A percentile compares a stretch with the other conserved stretches of the same genome.
These are phyloP conservation scores for Obelidium mucronatum DNA, from an alignment of 192 early-diverging fungal species.

Conservation along the genomic window DNA sequence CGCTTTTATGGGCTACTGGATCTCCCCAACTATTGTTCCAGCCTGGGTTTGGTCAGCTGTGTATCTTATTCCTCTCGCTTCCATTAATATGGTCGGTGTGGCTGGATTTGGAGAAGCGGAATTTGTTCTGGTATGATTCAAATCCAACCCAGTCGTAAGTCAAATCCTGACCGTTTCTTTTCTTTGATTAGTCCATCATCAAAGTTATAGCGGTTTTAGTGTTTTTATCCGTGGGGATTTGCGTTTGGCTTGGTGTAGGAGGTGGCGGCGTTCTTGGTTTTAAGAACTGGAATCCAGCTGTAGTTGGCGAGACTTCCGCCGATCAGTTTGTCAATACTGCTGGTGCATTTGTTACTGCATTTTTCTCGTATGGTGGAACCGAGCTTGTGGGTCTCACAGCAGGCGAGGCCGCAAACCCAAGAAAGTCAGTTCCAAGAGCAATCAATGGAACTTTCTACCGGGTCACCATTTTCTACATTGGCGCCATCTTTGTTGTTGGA, in stretches of 20 bases:
- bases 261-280: constrained; percentile 42
- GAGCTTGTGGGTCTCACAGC: constrained; percentile 87
- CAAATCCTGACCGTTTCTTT: constrained; percentile 71
- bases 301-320: constrained; percentile 8
- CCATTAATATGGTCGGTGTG: constrained; percentile 45
- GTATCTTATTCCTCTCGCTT: constrained; percentile 62
- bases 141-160: constrained; percentile 57
- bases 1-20: constrained; percentile 77
- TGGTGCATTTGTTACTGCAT: constrained; percentile 76
- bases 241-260: constrained; percentile 67
- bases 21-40: constrained; percentile 41
- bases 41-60: constrained; percentile 56
- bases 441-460: constrained; percentile 78
- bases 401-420: constrained; percentile 87
- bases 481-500: constrained; percentile 74
- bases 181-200: constrained; percentile 69
- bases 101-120: constrained; percentile 35
- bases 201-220: constrained; percentile 84
- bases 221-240: constrained; percentile 81
- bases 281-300: constrained; percentile 26
- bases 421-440: constrained; percentile 48
- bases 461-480: constrained; percentile 77
- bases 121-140: constrained; percentile 30
- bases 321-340: constrained; percentile 63
- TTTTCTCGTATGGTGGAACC: constrained; percentile 62